Conservation (phyloP, 257 asterid genomes). For the Solanum pennellii region DNA sequence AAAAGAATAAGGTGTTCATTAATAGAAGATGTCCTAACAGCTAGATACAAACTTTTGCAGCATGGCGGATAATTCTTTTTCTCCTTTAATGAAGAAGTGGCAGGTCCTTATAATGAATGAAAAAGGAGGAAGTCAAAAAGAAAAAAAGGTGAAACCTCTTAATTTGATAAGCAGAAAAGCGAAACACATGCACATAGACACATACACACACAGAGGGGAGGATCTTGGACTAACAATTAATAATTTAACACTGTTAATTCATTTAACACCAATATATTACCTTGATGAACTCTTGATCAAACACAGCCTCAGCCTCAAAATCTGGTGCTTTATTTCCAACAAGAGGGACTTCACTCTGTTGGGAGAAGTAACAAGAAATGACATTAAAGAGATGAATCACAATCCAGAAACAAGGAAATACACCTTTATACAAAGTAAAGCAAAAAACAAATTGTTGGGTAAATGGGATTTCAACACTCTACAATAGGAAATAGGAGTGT, state of each 20-base stretch:
- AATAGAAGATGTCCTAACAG: neutral
- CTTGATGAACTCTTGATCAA: slow-evolving; percentile 80
- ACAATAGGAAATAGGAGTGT: neutral
- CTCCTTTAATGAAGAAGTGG: neutral
- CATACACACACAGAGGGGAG: neutral
- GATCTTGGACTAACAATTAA: neutral
- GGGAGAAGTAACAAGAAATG: neutral
- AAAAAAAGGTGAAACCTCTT: neutral
- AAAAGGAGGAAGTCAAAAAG: neutral
- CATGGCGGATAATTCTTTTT: neutral
- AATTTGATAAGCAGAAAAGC: neutral
- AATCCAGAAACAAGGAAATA: neutral
- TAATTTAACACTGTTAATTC: neutral
- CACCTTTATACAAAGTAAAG: too few relatives aligned
- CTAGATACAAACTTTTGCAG: neutral
- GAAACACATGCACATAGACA: neutral
- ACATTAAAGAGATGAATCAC: neutral
- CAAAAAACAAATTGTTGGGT: neutral
- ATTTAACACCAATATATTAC: slow-evolving; percentile 15
- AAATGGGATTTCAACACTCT: neutral
- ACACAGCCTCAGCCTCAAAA: slow-evolving; percentile 96
- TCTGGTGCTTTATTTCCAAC: slow-evolving; percentile 93
- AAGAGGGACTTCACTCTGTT: slow-evolving; percentile 65
- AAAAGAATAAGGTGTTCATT: neutral
- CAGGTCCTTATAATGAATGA: neutral